A percentile compares a stretch with the other conserved stretches of the same genome.
phyloP scores from a whole-genome alignment of 169 alveolate species.

The Ichthyophthirius multifiliis region DNA sequence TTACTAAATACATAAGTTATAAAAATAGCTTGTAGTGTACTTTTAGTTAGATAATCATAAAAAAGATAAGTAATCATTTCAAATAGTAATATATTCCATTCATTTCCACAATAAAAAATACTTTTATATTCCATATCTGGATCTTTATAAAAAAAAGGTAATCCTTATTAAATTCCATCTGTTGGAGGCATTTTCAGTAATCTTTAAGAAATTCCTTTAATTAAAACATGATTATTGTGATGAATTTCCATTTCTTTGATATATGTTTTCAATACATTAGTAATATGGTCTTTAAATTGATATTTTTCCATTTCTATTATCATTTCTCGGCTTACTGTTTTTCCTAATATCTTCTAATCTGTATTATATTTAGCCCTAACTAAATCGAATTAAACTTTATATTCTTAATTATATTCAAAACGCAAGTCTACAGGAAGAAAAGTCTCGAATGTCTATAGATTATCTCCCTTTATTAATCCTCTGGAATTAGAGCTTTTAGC shows the following conservation, averaged over 20 bases:
- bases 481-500: conserved; percentile 45
- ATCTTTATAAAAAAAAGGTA: conserved; percentile 56
- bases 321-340: conserved; percentile 17
- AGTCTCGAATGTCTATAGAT: conserved; percentile 54
- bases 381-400: conserved; percentile 40
- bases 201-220: conserved; percentile 37
- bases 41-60: conserved; percentile 30
- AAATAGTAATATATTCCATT: conserved; percentile 50
- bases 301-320: conserved; percentile 22
- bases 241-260: conserved; percentile 10
- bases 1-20: conserved; percentile 46
- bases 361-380: conserved; percentile 37
- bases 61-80: conserved; percentile 48
- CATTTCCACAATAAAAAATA: conserved; percentile 61
- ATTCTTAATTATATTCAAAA: conserved; percentile 48
- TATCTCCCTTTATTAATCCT: conserved; percentile 47
- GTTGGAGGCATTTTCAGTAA: conserved; percentile 42
- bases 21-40: conserved; percentile 41
- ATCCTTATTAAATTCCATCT: conserved; percentile 15
- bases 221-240: conserved; percentile 14
- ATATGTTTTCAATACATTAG: neutral
- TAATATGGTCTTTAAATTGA: conserved; percentile 14
- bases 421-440: conserved; percentile 46
- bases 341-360: conserved; percentile 27
- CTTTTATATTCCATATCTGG: conserved; percentile 44